These are phyloP conservation scores for Apophysomyces sp. DNA, from an alignment of 371 early-diverging fungal species.

Conservation along the genomic window DNA sequence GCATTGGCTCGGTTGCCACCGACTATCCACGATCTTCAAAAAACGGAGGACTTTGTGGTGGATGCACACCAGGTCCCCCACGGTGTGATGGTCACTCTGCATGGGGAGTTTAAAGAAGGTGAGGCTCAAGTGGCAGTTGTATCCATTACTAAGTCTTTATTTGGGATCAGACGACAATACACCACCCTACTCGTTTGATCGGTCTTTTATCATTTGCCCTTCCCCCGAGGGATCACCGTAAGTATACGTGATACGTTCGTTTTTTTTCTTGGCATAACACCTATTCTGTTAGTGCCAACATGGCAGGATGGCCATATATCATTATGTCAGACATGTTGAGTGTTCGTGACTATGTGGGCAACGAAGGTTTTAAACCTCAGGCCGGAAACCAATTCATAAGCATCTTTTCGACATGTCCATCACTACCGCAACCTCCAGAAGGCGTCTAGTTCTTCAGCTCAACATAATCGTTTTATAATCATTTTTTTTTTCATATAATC, in stretches of 20 bases:
- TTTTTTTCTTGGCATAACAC: neutral
- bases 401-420: neutral
- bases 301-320: conserved; percentile 49
- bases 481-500: neutral
- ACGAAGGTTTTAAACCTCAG: conserved; percentile 28
- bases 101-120: conserved; percentile 63
- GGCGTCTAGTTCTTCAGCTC: neutral
- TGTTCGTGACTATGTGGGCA: conserved; percentile 47
- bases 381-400: neutral
- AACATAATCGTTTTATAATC: neutral
- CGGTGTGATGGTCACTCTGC: conserved; percentile 34
- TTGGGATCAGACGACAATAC: conserved; percentile 15
- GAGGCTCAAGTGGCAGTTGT: neutral
- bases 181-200: conserved; percentile 47
- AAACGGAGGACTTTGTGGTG: conserved; percentile 39
- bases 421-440: conserved; percentile 1
- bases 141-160: neutral
- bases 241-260: conserved; percentile 8
- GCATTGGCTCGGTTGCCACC: conserved; percentile 41
- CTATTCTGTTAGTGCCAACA: conserved; percentile 26
- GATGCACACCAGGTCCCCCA: conserved; percentile 55
- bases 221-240: conserved; percentile 51
- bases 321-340: conserved; percentile 56
- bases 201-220: conserved; percentile 56
- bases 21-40: conserved; percentile 43